phyloP scores from a whole-genome alignment of 2,329 filamentous ascomycete genomes.

The Penicillium sp. region DNA sequence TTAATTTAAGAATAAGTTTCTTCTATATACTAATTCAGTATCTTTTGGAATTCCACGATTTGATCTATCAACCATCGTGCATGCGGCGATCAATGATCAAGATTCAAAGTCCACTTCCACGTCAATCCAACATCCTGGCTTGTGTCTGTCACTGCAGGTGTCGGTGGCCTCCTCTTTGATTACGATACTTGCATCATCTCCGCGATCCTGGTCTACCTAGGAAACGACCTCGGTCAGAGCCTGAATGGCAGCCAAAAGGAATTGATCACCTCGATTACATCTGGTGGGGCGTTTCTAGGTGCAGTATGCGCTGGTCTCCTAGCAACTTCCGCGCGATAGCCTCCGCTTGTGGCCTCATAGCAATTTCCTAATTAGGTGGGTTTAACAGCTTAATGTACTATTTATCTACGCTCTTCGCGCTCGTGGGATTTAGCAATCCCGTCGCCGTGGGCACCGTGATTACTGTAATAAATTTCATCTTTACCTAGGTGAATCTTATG shows the following conservation, averaged over 20 bases:
- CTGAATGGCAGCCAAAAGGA: too few species aligned
- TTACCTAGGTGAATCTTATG: neutral
- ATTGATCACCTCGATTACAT: too few species aligned
- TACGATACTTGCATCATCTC: constrained; percentile 33
- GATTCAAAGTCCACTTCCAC: too few species aligned
- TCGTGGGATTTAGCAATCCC: neutral
- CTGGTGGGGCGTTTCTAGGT: too few species aligned
- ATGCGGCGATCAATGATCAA: too few species aligned
- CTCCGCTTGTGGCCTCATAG: constrained; percentile 56
- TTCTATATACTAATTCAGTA: too few species aligned
- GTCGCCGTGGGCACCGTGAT: neutral
- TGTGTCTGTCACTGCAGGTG: neutral
- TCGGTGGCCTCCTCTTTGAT: neutral
- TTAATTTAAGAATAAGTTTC: too few species aligned
- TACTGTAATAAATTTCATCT: neutral
- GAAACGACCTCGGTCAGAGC: neutral
- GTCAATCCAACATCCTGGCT: too few species aligned
- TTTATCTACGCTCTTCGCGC: neutral
- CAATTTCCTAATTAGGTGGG: constrained; percentile 53
- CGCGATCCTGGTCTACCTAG: constrained; percentile 30
- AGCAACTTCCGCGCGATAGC: constrained; percentile 54
- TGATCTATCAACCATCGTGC: too few species aligned
- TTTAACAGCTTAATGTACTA: constrained; percentile 47
- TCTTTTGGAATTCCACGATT: too few species aligned
- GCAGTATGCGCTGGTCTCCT: too few species aligned